phyloP scores from a whole-genome alignment of 495 filamentous ascomycete species.

The Monascus purpureus region DNA sequence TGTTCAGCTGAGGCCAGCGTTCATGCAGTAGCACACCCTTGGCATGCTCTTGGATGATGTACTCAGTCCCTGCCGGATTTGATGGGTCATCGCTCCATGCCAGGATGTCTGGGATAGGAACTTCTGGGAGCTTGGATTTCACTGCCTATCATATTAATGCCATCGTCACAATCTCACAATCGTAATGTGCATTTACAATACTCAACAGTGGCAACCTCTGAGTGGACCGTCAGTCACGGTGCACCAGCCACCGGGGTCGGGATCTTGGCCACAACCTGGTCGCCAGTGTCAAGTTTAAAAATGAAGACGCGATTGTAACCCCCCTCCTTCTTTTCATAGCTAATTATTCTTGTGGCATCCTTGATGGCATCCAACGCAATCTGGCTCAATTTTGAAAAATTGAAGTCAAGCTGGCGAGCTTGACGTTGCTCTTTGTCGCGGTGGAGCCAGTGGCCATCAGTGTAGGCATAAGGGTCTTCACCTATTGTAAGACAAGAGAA shows the following conservation, averaged over 20 bases:
- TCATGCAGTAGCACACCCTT: slow-evolving; percentile 22
- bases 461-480: slow-evolving; percentile 21
- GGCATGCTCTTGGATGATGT: slow-evolving; percentile 32
- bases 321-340: slow-evolving; percentile 26
- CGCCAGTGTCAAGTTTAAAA: slow-evolving; percentile 20
- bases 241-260: slow-evolving; percentile 24
- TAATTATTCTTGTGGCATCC: slow-evolving; percentile 9
- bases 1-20: slow-evolving; percentile 23
- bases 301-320: slow-evolving; percentile 30
- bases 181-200: no score
- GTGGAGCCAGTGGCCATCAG: slow-evolving; percentile 27
- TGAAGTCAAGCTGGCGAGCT: slow-evolving; percentile 21
- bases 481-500: no score
- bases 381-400: slow-evolving; percentile 23
- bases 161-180: no score
- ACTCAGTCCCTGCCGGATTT: slow-evolving; percentile 26
- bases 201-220: slow-evolving; percentile 32
- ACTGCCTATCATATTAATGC: slow-evolving; percentile 19
- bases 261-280: slow-evolving; percentile 22
- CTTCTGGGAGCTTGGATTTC: slow-evolving; percentile 14
- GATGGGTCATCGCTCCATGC: slow-evolving; percentile 27
- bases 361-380: slow-evolving; percentile 18
- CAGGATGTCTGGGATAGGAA: slow-evolving; percentile 26
- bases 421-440: slow-evolving; percentile 17
- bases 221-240: slow-evolving; percentile 20